Evolutionary conservation across 1,284 basidiomycete genomes (phyloP).

Genomic region (Ustilago shanxiensis): DNA sequence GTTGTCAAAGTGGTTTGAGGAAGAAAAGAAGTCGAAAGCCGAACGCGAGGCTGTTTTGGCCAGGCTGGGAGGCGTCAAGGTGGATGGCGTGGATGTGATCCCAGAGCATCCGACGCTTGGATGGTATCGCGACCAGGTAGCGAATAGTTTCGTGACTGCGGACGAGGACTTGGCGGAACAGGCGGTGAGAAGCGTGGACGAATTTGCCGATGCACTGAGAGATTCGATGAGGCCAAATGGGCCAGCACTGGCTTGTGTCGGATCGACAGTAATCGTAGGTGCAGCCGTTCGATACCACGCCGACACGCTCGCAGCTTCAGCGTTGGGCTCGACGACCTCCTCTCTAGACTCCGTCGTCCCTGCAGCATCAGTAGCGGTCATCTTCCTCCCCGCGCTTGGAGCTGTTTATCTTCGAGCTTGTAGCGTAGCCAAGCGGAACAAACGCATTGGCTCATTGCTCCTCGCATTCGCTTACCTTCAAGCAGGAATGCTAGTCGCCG

Average conservation of each 20-base stretch:
- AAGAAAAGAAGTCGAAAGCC: constrained; percentile 28
- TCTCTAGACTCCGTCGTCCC: neutral
- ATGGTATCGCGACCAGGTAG: constrained; percentile 34
- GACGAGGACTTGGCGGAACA: neutral
- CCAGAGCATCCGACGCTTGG: constrained; percentile 29
- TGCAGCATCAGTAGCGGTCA: neutral
- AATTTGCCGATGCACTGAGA: constrained; percentile 10
- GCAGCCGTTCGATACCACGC: constrained; percentile 1
- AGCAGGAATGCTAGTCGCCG: constrained; percentile 57
- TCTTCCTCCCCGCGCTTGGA: neutral
- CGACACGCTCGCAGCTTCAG: constrained; percentile 1
- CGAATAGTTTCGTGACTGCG: constrained; percentile 10
- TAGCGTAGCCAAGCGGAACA: constrained; percentile 4
- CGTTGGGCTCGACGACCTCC: neutral
- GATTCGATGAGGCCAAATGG: constrained; percentile 32
- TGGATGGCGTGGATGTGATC: constrained; percentile 29
- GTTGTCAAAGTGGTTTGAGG: constrained; percentile 38
- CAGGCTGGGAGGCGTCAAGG: neutral
- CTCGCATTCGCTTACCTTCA: constrained; percentile 60
- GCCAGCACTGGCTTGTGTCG: constrained; percentile 23
- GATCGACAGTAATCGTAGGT: constrained; percentile 6
- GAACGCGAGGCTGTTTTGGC: constrained; percentile 21
- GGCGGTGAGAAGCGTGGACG: neutral
- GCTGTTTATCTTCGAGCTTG: constrained; percentile 11
- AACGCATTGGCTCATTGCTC: constrained; percentile 46